Evolutionary conservation across 139 green algal species (phyloP).

Genomic region (Nannochloris sp.): DNA sequence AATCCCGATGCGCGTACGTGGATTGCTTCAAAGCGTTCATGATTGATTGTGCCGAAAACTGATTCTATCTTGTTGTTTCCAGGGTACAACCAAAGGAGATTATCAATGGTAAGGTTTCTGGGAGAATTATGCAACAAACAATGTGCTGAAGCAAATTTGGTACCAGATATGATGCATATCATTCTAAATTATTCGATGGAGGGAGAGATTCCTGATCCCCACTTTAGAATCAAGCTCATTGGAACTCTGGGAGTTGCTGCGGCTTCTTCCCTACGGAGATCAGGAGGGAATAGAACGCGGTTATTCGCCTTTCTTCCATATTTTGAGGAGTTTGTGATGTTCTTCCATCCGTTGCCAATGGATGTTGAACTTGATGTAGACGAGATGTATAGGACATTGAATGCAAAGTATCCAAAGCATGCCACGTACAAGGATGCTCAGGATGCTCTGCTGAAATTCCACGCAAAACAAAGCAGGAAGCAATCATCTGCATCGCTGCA

Average conservation of each 20-base stretch:
- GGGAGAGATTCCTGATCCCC: constrained; percentile 24
- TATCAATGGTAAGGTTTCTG: constrained; percentile 73
- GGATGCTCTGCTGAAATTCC: constrained; percentile 50
- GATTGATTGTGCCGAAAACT: neutral
- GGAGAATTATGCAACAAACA: constrained; percentile 91
- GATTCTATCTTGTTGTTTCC: constrained; percentile 11
- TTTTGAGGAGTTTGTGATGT: constrained; percentile 81
- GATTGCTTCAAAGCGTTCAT: neutral
- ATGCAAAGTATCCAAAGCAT: constrained; percentile 13
- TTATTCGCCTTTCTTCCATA: constrained; percentile 77
- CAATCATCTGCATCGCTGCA: neutral
- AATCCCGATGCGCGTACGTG: constrained; percentile 17
- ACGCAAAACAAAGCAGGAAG: constrained; percentile 35
- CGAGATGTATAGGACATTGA: constrained; percentile 68
- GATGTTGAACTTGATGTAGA: constrained; percentile 88
- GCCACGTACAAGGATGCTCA: constrained; percentile 40
- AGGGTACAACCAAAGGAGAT: constrained; percentile 60
- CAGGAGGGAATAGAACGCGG: neutral
- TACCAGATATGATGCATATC: constrained; percentile 86
- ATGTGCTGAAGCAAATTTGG: constrained; percentile 44
- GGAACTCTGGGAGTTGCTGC: constrained; percentile 71
- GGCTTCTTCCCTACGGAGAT: constrained; percentile 24
- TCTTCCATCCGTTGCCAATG: constrained; percentile 71
- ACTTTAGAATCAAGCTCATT: constrained; percentile 62
- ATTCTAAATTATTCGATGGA: constrained; percentile 38